Base-by-base conservation (phyloP, 768 basidiomycete genomes). In the Hebeloma cylindrosporum region DNA sequence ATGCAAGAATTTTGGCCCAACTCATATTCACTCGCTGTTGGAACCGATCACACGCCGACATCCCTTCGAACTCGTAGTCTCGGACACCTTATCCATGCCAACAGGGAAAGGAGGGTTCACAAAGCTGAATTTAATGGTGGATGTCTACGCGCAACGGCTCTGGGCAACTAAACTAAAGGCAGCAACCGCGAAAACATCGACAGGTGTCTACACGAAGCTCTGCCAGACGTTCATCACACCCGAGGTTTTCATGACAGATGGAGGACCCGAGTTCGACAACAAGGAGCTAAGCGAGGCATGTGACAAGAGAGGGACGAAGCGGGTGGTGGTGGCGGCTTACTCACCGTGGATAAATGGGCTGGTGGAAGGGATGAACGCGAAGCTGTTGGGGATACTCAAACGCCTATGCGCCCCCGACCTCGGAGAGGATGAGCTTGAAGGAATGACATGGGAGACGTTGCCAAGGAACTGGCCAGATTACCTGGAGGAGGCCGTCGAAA, bases 261-360 rank as follows among this genome's bases (percentile, higher is more conserved):
- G 69, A 0, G 67, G 70, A 0, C 38, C 47, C 0, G 66, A 72
- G 42, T 74, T 73, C 45, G 54, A 67, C 28, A 66, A 64, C 46
- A 20, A 51, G 2, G 65, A 66, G 1, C 61, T 74, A 0, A 2
- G 28, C 0, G 55, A 36, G 3, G 56, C 57, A 38, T 75, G 69
- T 43, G 40, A 45, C 2, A 16, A 35, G 13, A 30, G 51, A 13
- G 52, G 57, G 0, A 57, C 56, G 1, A 40, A 56, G 25, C 50
- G 54, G 4, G 51, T 61, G 9, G 47, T 63, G 0, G 48, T 57
- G 0, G 34, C 67, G 6, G 64, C 64, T 2, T 73, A 73, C 42
- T 57, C 68, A 7, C 71, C 70, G 4, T 73, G 71, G 72, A 52
- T 71, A 9, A 72, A 71, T 40, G 64, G 70, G 1, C 33, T 59